These are phyloP conservation scores for Pestalotiopsis sp. DNA, from an alignment of 2,329 filamentous ascomycete species.

Conservation along the genomic window DNA sequence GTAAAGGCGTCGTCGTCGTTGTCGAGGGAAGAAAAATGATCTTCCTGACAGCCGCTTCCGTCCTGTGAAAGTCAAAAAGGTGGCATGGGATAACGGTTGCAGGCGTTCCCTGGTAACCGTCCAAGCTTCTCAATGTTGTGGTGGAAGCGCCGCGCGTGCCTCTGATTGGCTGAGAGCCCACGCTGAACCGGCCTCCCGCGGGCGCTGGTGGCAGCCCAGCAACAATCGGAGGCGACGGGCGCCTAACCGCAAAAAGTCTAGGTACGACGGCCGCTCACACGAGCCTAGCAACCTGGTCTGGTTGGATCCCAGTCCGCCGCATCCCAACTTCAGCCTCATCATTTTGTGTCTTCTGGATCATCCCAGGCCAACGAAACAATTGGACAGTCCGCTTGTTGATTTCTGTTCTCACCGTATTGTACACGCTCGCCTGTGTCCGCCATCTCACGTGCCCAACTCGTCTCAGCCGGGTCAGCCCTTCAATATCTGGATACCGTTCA, in stretches of 20 bases:
- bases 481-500: too few relatives aligned
- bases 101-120: conserved; percentile 20
- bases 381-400: not conserved
- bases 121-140: conserved; percentile 42
- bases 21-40: not conserved
- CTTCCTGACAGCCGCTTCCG: not conserved
- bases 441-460: too few relatives aligned
- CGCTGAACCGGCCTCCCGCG: conserved; percentile 18
- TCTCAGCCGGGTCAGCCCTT: too few relatives aligned
- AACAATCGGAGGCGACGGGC: conserved; percentile 20
- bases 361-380: not conserved
- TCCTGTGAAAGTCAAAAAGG: not conserved
- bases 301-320: not conserved
- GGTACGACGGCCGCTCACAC: not conserved
- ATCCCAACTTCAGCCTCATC: conserved; percentile 6
- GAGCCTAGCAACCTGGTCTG: not conserved
- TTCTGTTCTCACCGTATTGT: not conserved
- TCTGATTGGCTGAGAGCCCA: conserved; percentile 37
- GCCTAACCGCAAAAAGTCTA: conserved; percentile 22
- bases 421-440: not conserved
- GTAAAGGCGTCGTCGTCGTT: not conserved
- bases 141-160: conserved; percentile 32
- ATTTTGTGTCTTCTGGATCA: not conserved
- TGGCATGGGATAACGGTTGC: conserved; percentile 18
- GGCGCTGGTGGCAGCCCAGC: conserved; percentile 36